Evolutionary conservation across 2,329 filamentous ascomycete species (phyloP).

Genomic region (Septoria linicola): DNA sequence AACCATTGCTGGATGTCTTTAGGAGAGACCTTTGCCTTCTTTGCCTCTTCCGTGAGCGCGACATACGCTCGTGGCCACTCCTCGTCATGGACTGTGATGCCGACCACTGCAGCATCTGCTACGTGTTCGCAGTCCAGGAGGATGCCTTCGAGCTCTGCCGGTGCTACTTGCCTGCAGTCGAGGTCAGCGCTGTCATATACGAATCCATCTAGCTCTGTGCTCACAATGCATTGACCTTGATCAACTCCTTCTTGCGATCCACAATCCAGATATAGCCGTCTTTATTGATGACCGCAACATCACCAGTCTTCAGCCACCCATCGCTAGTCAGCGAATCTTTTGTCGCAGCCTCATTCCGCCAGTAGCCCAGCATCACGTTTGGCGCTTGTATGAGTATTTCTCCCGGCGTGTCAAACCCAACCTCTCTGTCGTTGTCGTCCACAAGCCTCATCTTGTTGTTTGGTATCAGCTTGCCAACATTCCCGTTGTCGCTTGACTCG

Average conservation of each 20-base stretch:
- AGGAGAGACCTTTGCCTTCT: conserved; percentile 38
- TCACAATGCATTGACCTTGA: neutral
- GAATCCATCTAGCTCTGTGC: conserved; percentile 27
- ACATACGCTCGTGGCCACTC: conserved; percentile 58
- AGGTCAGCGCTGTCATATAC: conserved; percentile 38
- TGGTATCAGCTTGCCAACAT: conserved; percentile 42
- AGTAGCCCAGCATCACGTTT: conserved; percentile 45
- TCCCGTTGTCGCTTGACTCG: conserved; percentile 38
- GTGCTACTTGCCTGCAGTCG: conserved; percentile 28
- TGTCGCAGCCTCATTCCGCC: conserved; percentile 43
- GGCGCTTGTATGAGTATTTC: conserved; percentile 44
- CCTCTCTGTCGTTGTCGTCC: conserved; percentile 45
- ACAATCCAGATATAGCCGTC: conserved; percentile 40
- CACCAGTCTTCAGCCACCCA: conserved; percentile 42
- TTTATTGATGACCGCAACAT: conserved; percentile 37
- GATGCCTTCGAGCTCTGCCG: conserved; percentile 38
- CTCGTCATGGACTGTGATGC: conserved; percentile 51
- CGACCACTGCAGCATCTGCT: conserved; percentile 57
- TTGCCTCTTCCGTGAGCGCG: conserved; percentile 49
- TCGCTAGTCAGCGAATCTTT: conserved; percentile 40
- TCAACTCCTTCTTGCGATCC: conserved; percentile 38
- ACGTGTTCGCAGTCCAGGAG: conserved; percentile 54
- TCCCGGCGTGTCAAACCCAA: conserved; percentile 39
- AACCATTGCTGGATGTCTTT: conserved; percentile 42
- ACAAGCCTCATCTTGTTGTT: conserved; percentile 43